phyloP scores from a whole-genome alignment of 192 early-diverging fungal species.

The Coemansia sp. region DNA sequence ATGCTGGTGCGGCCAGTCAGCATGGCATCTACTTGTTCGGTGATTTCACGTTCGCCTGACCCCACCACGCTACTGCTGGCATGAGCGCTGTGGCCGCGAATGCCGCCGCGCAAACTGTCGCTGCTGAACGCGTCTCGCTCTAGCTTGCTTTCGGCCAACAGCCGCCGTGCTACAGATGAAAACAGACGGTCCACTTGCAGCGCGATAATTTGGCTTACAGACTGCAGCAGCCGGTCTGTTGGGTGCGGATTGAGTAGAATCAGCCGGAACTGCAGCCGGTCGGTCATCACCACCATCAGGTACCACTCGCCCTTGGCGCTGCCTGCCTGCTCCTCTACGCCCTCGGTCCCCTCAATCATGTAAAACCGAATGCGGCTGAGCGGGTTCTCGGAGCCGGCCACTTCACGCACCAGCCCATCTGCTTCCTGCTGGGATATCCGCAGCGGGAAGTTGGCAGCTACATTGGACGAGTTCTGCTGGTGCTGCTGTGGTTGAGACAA shows the following conservation, averaged over 20 bases:
- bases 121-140: constrained; percentile 7
- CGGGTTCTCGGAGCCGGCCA: constrained; percentile 27
- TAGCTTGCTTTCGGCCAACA: constrained; percentile 24
- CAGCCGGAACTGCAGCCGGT: constrained; percentile 47
- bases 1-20: constrained; percentile 47
- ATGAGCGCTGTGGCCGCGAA: not conserved
- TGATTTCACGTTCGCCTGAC: constrained; percentile 24
- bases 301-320: constrained; percentile 36
- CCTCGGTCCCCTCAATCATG: constrained; percentile 49
- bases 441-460: constrained; percentile 35
- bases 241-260: constrained; percentile 39
- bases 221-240: constrained; percentile 25
- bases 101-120: not conserved
- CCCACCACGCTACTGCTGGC: not conserved
- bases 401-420: constrained; percentile 35
- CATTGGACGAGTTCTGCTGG: not conserved
- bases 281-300: constrained; percentile 51
- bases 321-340: constrained; percentile 29
- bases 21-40: constrained; percentile 40
- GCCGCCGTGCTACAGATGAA: constrained; percentile 42
- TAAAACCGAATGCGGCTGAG: constrained; percentile 45
- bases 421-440: constrained; percentile 48
- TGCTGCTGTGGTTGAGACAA: not conserved
- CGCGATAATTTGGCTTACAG: constrained; percentile 39
- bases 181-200: constrained; percentile 51